These are phyloP conservation scores for Pythium myriotylum DNA, from an alignment of 352 stramenopile species.

Conservation along the genomic window DNA sequence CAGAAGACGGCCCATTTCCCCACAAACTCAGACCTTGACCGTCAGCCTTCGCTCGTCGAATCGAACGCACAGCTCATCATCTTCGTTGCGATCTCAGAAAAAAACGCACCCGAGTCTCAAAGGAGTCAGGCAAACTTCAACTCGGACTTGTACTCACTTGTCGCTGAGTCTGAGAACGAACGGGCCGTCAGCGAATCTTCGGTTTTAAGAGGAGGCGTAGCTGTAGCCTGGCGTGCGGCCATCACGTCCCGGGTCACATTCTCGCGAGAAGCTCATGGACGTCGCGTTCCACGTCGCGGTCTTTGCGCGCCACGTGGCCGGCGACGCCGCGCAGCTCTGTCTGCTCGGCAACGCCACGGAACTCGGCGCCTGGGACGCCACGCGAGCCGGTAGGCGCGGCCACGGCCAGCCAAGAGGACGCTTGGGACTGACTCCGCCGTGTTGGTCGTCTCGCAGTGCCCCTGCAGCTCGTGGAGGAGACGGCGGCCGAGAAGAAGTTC, in stretches of 20 bases:
- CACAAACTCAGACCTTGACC: no score
- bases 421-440: background rate
- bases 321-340: slow-evolving; percentile 39
- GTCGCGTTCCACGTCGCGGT: slow-evolving; percentile 26
- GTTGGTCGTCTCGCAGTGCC: slow-evolving; percentile 36
- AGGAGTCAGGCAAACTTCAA: no score
- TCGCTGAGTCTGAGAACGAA: slow-evolving; percentile 9
- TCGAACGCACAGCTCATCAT: no score
- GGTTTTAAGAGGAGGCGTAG: slow-evolving; percentile 19
- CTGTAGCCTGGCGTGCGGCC: slow-evolving; percentile 1
- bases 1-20: no score
- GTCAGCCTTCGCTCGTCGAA: no score
- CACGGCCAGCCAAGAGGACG: background rate
- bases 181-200: slow-evolving; percentile 20
- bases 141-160: no score
- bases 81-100: no score
- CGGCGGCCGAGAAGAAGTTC: slow-evolving; percentile 44
- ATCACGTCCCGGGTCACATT: no score
- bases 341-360: slow-evolving; percentile 54
- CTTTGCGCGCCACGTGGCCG: slow-evolving; percentile 20
- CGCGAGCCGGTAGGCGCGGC: slow-evolving; percentile 42
- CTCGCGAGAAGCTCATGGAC: no score
- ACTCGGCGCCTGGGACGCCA: slow-evolving; percentile 64
- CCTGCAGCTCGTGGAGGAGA: slow-evolving; percentile 39
- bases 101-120: no score